Conservation (phyloP, 352 stramenopile species). For the Phytophthora pini region DNA sequence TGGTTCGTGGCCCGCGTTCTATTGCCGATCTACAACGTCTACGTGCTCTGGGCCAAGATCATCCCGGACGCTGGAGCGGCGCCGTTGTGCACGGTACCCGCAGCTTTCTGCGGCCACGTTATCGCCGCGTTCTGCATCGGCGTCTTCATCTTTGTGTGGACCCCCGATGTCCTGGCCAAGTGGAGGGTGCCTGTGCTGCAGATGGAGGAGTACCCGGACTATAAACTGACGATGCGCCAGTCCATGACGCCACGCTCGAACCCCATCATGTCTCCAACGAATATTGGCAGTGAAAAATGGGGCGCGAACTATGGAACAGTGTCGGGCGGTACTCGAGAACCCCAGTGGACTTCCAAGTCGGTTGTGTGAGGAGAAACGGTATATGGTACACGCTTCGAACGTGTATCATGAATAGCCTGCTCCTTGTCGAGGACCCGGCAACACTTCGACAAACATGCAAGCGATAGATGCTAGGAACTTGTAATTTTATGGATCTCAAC, state of each 20-base stretch:
- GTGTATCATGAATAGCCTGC: constrained; percentile 11
- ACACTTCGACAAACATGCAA: background rate
- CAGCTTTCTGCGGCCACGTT: constrained; percentile 78
- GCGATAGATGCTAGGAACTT: constrained; percentile 26
- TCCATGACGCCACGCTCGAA: constrained; percentile 76
- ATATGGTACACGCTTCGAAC: constrained; percentile 26
- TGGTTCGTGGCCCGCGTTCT: constrained; percentile 82
- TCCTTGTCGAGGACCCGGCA: background rate
- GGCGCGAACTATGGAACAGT: constrained; percentile 49
- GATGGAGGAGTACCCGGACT: constrained; percentile 81
- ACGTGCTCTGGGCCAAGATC: constrained; percentile 75
- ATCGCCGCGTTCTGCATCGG: constrained; percentile 84
- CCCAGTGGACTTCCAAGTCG: constrained; percentile 35
- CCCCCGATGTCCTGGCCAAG: constrained; percentile 79
- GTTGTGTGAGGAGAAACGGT: constrained; percentile 35
- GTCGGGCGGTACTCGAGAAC: constrained; percentile 32
- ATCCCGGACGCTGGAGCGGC: constrained; percentile 54
- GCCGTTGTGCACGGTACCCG: constrained; percentile 69
- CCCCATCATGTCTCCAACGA: constrained; percentile 45
- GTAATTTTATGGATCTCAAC: constrained; percentile 35
- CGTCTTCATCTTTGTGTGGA: constrained; percentile 87
- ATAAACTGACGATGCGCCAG: constrained; percentile 80
- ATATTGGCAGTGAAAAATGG: constrained; percentile 21
- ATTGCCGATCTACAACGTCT: constrained; percentile 83
- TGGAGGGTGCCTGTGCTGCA: constrained; percentile 68